Evolutionary conservation across 257 asterid genomes (phyloP).

Genomic region (Ajuga chamaepitys): DNA sequence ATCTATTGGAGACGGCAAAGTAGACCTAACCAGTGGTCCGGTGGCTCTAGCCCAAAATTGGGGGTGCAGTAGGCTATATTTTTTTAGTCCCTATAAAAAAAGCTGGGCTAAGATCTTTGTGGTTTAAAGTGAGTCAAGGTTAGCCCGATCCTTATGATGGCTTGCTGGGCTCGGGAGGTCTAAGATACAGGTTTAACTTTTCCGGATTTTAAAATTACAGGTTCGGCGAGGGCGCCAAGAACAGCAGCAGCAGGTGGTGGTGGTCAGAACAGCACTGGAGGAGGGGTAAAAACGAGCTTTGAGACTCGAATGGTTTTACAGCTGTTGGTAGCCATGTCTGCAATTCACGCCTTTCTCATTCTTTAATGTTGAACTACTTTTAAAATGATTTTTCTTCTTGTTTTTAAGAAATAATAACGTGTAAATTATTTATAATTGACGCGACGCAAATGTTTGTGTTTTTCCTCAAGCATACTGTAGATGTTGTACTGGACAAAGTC

Average conservation of each 20-base stretch:
- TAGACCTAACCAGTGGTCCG: no score
- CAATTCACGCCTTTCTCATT: slow-evolving; percentile 19
- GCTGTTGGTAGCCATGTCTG: slow-evolving; percentile 18
- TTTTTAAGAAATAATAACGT: not conserved
- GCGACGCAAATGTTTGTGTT: not conserved
- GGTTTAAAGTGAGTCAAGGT: no score
- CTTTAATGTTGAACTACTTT: not conserved
- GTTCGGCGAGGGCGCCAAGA: slow-evolving; percentile 14
- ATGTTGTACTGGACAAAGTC: no score
- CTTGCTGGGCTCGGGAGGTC: no score
- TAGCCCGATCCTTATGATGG: no score
- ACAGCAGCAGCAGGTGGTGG: slow-evolving; percentile 24
- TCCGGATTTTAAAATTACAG: slow-evolving; percentile 14
- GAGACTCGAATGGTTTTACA: slow-evolving; percentile 22
- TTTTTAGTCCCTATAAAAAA: no score
- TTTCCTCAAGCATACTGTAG: no score
- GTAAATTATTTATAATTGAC: not conserved
- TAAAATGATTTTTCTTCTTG: not conserved
- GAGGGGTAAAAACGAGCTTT: slow-evolving; percentile 22
- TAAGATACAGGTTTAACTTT: no score
- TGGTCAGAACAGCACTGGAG: slow-evolving; percentile 24
- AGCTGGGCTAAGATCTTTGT: no score
- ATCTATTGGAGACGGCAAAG: no score
- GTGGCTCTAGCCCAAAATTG: no score
- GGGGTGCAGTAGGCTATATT: no score